These are phyloP conservation scores for Ceratocystis colombiana DNA, from an alignment of 2,329 filamentous ascomycete genomes.

Conservation along the genomic window DNA sequence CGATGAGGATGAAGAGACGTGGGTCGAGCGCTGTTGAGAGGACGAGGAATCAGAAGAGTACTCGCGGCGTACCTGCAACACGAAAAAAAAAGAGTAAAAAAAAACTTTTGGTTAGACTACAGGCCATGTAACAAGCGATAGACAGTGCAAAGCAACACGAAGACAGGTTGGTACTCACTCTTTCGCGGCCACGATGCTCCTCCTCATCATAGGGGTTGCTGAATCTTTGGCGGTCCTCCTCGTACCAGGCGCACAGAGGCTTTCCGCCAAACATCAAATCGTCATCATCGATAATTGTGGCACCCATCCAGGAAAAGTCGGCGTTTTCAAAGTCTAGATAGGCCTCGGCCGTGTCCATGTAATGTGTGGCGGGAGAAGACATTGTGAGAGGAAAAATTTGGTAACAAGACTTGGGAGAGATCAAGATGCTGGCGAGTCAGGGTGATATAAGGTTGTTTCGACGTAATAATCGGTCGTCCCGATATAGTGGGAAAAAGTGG, in stretches of 20 bases:
- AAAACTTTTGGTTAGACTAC: background rate
- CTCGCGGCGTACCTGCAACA: conserved; percentile 20
- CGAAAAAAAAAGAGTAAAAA: background rate
- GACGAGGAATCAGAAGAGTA: conserved; percentile 17
- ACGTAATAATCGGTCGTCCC: background rate
- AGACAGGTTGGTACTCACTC: conserved; percentile 30
- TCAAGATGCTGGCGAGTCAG: background rate
- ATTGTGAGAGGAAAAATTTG: background rate
- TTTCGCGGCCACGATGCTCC: conserved; percentile 35
- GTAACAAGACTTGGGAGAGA: background rate
- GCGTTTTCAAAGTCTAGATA: conserved; percentile 21
- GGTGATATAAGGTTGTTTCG: conserved; percentile 11
- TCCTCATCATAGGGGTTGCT: conserved; percentile 36
- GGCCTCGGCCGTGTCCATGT: conserved; percentile 16
- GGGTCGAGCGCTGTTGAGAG: conserved; percentile 13
- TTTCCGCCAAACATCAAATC: conserved; percentile 53
- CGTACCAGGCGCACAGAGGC: conserved; percentile 49
- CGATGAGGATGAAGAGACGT: background rate
- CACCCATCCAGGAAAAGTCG: conserved; percentile 38
- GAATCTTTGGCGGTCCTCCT: conserved; percentile 44
- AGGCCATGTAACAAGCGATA: background rate
- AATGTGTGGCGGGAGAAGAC: conserved; percentile 19
- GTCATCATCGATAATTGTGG: conserved; percentile 47
- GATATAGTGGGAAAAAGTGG: background rate
- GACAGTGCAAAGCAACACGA: background rate